Base-by-base conservation (phyloP, 2,329 filamentous ascomycete genomes). In the Aphanoascus verrucosus region DNA sequence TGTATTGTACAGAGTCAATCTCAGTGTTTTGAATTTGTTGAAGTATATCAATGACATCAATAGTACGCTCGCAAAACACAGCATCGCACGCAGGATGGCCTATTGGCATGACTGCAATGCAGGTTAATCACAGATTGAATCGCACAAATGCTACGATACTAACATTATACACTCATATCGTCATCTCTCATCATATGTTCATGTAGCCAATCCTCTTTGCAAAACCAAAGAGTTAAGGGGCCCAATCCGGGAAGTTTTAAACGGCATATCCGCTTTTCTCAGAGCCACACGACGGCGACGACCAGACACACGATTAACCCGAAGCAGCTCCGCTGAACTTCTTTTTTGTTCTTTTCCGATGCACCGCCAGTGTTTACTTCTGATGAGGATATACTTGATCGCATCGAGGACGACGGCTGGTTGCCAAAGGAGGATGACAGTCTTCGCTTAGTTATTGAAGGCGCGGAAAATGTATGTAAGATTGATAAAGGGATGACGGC, bases 281-380 rank as follows among this genome's bases (percentile, higher is more conserved):
- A 52, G 14, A 52, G 49, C 49, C 49, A 52, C n/a, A 52, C 17
- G 5, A 45, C 42, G 28, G 49, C 49, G n/a, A 52, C 49, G 28
- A 52, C 6, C 17, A 52, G 34, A 41, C 40, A 52, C 15, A 52
- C 41, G n/a, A 52, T 14, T 38, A 52, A 41, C 12, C 49, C 49
- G 41, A 52, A 45, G n/a, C 49, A 52, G 28, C 49, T 52, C 31
- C 41, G 40, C 14, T 52, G 35, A 6, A 52, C 19, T 14, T 52
- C 49, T 12, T 38, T 44, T 52, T 17, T 45, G 9, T 40, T 52
- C 40, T 52, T 52, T 23, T 52, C 49, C 4, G 49, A 45, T 12
- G 32, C 40, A 37, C 17, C 32, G 49, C 49, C 40, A 12, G 49
- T 35, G n/a, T 7, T 45, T 4, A 23, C 8, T 31, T 44, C 32